These are phyloP conservation scores for Phytophthora ramorum DNA, from an alignment of 352 stramenopile species.

Conservation along the genomic window DNA sequence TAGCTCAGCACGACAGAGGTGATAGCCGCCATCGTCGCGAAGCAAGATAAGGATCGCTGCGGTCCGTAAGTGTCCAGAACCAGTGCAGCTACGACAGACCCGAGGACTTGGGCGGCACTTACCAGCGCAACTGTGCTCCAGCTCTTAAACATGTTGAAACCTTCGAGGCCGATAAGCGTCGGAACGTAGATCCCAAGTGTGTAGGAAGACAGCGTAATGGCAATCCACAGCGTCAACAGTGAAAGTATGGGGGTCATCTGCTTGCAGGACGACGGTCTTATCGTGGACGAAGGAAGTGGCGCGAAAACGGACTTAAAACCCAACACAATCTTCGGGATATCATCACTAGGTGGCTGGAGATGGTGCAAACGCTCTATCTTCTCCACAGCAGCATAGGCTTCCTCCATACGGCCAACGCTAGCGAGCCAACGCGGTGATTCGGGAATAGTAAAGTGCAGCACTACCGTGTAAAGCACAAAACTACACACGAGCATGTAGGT, in stretches of 20 bases:
- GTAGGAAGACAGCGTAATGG: conserved; percentile 37
- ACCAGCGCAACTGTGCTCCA: conserved; percentile 27
- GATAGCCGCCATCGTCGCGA: conserved; percentile 8
- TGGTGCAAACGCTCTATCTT: conserved; percentile 32
- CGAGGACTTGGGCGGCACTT: conserved; percentile 16
- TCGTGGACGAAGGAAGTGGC: not conserved
- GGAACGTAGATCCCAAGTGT: conserved; percentile 32
- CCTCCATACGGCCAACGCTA: conserved; percentile 21
- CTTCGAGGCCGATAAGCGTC: conserved; percentile 33
- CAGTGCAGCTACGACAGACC: conserved; percentile 15
- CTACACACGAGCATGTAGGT: conserved; percentile 22
- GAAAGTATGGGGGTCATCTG: conserved; percentile 13
- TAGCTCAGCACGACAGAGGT: conserved; percentile 11
- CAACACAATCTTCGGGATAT: not conserved
- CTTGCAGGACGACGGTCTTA: not conserved
- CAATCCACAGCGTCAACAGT: conserved; percentile 38
- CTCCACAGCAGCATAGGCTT: conserved; percentile 31
- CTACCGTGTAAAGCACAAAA: conserved; percentile 23
- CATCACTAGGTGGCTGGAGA: no score
- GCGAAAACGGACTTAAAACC: no score
- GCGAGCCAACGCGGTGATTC: conserved; percentile 47
- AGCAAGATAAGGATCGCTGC: not conserved
- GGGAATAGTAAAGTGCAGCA: conserved; percentile 24
- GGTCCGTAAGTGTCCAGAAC: conserved; percentile 19
- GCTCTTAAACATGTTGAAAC: conserved; percentile 31